phyloP scores from a whole-genome alignment of 352 stramenopile species.

The Phytophthora pluvialis region DNA sequence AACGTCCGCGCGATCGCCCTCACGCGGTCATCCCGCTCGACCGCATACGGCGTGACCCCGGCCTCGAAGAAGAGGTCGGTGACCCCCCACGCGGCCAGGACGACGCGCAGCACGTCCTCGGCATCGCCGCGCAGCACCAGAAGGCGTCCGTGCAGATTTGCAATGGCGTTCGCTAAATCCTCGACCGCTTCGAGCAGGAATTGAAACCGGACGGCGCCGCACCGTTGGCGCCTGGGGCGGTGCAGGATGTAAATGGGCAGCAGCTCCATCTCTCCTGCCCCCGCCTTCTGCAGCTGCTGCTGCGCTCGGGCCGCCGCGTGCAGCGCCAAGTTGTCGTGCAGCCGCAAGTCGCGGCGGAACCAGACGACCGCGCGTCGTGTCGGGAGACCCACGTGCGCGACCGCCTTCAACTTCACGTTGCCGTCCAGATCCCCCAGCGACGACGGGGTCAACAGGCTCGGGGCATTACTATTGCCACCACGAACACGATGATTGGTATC shows the following conservation, averaged over 20 bases:
- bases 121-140: slow-evolving; percentile 68
- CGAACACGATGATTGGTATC: neutral
- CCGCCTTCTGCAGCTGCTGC: slow-evolving; percentile 13
- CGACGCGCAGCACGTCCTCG: slow-evolving; percentile 53
- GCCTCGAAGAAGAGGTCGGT: slow-evolving; percentile 79
- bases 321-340: slow-evolving; percentile 97
- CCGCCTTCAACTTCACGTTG: neutral
- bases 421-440: neutral
- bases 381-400: neutral
- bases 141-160: slow-evolving; percentile 42
- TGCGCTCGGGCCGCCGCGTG: slow-evolving; percentile 57
- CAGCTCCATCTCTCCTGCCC: slow-evolving; percentile 37
- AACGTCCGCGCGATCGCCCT: slow-evolving; percentile 42
- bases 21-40: slow-evolving; percentile 52
- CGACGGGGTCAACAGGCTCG: neutral
- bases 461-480: slow-evolving; percentile 20
- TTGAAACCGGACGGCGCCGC: slow-evolving; percentile 75
- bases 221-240: slow-evolving; percentile 70
- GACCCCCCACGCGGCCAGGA: slow-evolving; percentile 65
- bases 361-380: slow-evolving; percentile 76
- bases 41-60: slow-evolving; percentile 56
- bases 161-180: slow-evolving; percentile 68
- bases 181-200: slow-evolving; percentile 93
- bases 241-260: slow-evolving; percentile 91
- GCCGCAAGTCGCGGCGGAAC: slow-evolving; percentile 94